phyloP scores from a whole-genome alignment of 345 rosid species.

The Euphorbia pulcherrima region DNA sequence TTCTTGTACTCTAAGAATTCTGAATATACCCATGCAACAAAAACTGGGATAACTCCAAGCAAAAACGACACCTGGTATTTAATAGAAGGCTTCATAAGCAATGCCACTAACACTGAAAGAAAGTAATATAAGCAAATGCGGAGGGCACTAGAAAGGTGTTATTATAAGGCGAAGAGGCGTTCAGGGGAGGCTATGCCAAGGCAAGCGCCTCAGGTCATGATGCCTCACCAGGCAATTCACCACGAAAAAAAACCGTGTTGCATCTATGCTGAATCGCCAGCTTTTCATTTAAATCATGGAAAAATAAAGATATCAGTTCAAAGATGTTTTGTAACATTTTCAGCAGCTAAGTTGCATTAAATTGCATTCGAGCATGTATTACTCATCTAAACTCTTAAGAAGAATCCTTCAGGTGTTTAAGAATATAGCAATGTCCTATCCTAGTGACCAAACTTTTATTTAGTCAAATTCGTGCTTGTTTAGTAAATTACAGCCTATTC shows the following conservation, averaged over 20 bases:
- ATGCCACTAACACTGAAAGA: neutral
- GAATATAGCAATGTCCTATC: too few relatives aligned
- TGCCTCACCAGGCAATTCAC: too few relatives aligned
- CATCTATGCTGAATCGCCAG: neutral
- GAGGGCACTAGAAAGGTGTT: too few relatives aligned
- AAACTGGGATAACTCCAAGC: slow-evolving; percentile 73
- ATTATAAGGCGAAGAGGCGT: too few relatives aligned
- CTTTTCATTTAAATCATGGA: neutral
- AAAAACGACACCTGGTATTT: slow-evolving; percentile 74
- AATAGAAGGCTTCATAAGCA: slow-evolving; percentile 11
- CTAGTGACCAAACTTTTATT: too few relatives aligned
- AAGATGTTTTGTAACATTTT: slow-evolving; percentile 1
- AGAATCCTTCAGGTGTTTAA: too few relatives aligned
- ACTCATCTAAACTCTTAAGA: neutral
- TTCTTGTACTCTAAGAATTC: slow-evolving; percentile 74
- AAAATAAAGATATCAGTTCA: neutral
- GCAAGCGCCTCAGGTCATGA: too few relatives aligned
- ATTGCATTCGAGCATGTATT: neutral
- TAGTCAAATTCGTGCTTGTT: too few relatives aligned
- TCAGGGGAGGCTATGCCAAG: too few relatives aligned
- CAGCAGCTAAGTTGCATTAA: neutral
- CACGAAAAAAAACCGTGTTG: neutral
- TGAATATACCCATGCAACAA: slow-evolving; percentile 85
- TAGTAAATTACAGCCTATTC: too few relatives aligned
- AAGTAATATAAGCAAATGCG: neutral